Evolutionary conservation across 352 stramenopile species (phyloP).

Genomic region (Globisporangium nodosum): DNA sequence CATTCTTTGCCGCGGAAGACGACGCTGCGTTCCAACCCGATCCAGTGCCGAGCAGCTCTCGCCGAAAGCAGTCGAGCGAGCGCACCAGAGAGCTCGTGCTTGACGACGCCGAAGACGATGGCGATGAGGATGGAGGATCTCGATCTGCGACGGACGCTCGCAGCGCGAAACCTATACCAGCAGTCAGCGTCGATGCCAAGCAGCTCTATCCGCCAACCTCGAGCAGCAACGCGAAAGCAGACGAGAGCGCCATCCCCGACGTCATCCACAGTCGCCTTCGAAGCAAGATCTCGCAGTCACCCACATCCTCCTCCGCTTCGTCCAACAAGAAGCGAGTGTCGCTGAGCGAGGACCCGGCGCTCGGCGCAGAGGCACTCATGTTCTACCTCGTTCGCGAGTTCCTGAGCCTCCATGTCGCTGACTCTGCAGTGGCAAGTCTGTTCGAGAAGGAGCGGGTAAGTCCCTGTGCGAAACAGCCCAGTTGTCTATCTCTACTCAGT

Average conservation of each 20-base stretch:
- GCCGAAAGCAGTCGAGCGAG: slow-evolving; percentile 15
- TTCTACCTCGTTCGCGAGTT: slow-evolving; percentile 64
- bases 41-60: slow-evolving; percentile 3
- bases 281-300: slow-evolving; percentile 6
- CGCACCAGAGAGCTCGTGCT: slow-evolving; percentile 19
- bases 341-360: not conserved
- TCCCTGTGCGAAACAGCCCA: not conserved
- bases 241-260: slow-evolving; percentile 5
- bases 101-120: slow-evolving; percentile 17
- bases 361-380: slow-evolving; percentile 23
- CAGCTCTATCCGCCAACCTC: not conserved
- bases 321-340: slow-evolving; percentile 8
- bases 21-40: not conserved
- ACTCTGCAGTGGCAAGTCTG: slow-evolving; percentile 25
- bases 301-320: not conserved
- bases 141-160: not conserved
- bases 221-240: not conserved
- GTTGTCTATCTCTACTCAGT: not conserved
- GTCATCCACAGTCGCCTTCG: slow-evolving; percentile 10
- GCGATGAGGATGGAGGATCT: not conserved
- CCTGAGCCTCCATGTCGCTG: slow-evolving; percentile 33
- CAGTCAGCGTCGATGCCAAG: not conserved
- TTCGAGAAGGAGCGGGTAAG: slow-evolving; percentile 37
- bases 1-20: slow-evolving; percentile 22
- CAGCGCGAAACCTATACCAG: not conserved